Conservation (phyloP, 768 basidiomycete species). For the Chiua virens region DNA sequence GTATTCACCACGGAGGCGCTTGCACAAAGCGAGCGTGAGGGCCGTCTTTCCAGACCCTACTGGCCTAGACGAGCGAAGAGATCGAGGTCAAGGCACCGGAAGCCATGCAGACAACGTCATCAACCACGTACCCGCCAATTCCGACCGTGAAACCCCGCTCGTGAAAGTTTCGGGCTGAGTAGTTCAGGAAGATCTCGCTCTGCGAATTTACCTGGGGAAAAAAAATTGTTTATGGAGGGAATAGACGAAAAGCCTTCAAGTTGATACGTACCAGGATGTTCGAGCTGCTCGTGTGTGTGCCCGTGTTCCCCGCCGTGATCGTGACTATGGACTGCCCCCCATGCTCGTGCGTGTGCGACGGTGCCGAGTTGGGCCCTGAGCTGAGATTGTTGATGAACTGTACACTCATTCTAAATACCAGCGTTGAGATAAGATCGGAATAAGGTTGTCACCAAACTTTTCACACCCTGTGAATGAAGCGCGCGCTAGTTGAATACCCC, state of each 20-base stretch:
- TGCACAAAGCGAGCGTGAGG: slow-evolving; percentile 86
- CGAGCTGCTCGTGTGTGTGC: slow-evolving; percentile 92
- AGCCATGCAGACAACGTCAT: background rate
- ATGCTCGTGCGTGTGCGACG: slow-evolving; percentile 54
- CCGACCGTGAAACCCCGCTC: slow-evolving; percentile 96
- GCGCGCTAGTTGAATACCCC: slow-evolving; percentile 47
- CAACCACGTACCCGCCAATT: slow-evolving; percentile 82
- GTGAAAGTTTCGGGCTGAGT: slow-evolving; percentile 75
- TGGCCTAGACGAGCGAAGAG: slow-evolving; percentile 51
- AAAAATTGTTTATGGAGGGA: background rate
- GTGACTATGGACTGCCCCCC: slow-evolving; percentile 44
- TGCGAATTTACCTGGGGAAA: slow-evolving; percentile 72
- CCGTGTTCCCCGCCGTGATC: slow-evolving; percentile 79
- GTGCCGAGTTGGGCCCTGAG: slow-evolving; percentile 32
- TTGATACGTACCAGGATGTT: slow-evolving; percentile 68
- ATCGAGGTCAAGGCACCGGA: background rate
- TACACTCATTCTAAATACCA: slow-evolving; percentile 50
- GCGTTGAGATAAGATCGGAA: slow-evolving; percentile 3
- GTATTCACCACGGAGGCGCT: slow-evolving; percentile 72
- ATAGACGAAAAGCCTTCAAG: background rate
- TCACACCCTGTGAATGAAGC: slow-evolving; percentile 25
- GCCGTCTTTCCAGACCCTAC: slow-evolving; percentile 99
- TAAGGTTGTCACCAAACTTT: slow-evolving; percentile 4
- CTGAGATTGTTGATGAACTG: slow-evolving; percentile 74
- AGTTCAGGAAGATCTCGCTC: slow-evolving; percentile 94